Evolutionary conservation across 345 rosid species (phyloP).

Genomic region (Brassica cretica): DNA sequence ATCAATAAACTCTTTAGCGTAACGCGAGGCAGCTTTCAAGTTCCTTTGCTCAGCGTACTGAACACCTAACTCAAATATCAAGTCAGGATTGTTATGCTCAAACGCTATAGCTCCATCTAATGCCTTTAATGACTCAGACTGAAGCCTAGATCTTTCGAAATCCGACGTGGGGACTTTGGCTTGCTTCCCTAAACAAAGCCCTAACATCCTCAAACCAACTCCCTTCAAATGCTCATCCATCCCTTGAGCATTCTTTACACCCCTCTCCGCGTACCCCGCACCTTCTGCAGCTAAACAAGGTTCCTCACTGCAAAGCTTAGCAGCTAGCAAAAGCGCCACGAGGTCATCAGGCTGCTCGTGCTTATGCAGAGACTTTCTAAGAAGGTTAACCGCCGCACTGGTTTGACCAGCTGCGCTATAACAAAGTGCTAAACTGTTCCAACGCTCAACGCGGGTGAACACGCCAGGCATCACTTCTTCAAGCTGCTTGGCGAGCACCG

Average conservation of each 20-base stretch:
- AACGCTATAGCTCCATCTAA: conserved; percentile 63
- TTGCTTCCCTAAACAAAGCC: conserved; percentile 85
- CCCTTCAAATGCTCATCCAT: conserved; percentile 74
- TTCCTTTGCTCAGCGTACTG: conserved; percentile 87
- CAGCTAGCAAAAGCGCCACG: conserved; percentile 68
- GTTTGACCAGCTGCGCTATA: conserved; percentile 64
- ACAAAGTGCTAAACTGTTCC: conserved; percentile 86
- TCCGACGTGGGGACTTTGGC: conserved; percentile 77
- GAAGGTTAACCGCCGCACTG: conserved; percentile 60
- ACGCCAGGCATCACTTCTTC: conserved; percentile 87
- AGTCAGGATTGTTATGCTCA: conserved; percentile 71
- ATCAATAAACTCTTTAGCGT: conserved; percentile 73
- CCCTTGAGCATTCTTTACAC: conserved; percentile 57
- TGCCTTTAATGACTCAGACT: conserved; percentile 75
- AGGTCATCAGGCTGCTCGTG: conserved; percentile 76
- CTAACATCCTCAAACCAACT: conserved; percentile 67
- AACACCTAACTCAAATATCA: conserved; percentile 78
- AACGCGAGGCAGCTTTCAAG: conserved; percentile 63
- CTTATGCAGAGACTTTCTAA: conserved; percentile 80
- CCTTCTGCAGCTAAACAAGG: conserved; percentile 79
- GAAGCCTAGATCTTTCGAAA: conserved; percentile 76
- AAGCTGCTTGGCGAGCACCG: conserved; percentile 69
- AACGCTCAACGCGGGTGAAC: conserved; percentile 68
- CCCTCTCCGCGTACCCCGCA: conserved; percentile 65
- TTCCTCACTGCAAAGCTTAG: conserved; percentile 82